Percentiles rank a stretch among this genome's conserved stretches.
phyloP scores from a whole-genome alignment of 345 rosid genomes.

The Eutrema heterophyllum region DNA sequence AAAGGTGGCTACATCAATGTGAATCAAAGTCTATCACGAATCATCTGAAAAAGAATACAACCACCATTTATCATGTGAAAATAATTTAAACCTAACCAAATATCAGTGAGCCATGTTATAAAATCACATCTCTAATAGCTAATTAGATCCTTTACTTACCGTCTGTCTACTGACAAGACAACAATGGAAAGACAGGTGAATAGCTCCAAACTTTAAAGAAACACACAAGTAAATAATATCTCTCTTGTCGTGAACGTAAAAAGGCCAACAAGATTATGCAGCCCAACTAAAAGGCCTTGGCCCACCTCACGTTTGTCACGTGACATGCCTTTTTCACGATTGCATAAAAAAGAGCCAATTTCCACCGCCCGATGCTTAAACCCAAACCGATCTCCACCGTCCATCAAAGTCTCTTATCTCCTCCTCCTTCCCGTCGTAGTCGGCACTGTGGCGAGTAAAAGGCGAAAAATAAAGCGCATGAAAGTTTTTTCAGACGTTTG shows the following conservation, averaged over 20 bases:
- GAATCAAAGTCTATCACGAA: neutral
- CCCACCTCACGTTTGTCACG: constrained; percentile 13
- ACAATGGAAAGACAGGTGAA: neutral
- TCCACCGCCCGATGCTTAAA: constrained; percentile 17
- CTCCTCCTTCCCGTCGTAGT: constrained; percentile 14
- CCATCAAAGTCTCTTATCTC: constrained; percentile 18
- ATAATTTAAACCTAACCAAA: neutral
- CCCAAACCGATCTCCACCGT: constrained; percentile 17
- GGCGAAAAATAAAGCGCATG: constrained; percentile 22
- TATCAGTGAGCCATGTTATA: neutral
- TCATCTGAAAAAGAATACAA: neutral
- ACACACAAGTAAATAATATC: neutral
- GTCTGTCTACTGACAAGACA: neutral
- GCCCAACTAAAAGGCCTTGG: constrained; percentile 21
- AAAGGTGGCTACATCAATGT: neutral
- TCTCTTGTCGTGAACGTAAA: neutral
- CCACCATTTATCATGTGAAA: neutral
- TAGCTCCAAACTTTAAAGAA: constrained; percentile 10
- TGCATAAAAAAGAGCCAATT: neutral
- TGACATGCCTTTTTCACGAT: constrained; percentile 17
- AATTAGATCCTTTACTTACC: neutral
- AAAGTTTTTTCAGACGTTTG: neutral
- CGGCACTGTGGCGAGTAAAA: neutral
- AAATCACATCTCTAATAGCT: neutral
- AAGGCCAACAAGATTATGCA: neutral